Conservation (phyloP, 208 protist genomes). For the Trypanosoma vivax region DNA sequence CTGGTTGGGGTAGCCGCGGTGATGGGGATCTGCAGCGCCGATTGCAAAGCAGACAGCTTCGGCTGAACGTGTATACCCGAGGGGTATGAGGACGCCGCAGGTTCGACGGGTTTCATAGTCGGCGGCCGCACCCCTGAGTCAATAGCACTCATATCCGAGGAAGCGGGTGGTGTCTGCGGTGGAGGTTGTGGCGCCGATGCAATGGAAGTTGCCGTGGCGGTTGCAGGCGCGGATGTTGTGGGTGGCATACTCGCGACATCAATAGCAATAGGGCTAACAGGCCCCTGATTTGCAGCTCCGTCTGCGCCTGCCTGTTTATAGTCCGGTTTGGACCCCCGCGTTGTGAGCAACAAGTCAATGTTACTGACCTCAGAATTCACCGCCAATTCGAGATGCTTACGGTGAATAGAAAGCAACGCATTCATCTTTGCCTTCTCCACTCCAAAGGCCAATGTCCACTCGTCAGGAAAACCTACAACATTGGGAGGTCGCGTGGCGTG, state of each 20-base stretch:
- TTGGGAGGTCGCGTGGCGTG: slow-evolving; percentile 23
- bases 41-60: neutral
- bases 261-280: neutral
- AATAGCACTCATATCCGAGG: too few species aligned
- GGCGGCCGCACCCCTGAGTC: too few species aligned
- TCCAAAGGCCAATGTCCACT: slow-evolving; percentile 58
- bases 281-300: neutral
- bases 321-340: neutral
- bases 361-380: slow-evolving; percentile 8
- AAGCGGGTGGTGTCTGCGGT: too few species aligned
- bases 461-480: slow-evolving; percentile 25
- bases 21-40: neutral
- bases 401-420: slow-evolving; percentile 7
- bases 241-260: neutral
- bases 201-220: neutral
- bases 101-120: too few species aligned
- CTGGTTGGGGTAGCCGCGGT: neutral
- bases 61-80: neutral
- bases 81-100: too few species aligned
- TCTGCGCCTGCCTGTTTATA: slow-evolving; percentile 1
- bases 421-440: slow-evolving; percentile 10
- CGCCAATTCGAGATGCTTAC: slow-evolving; percentile 1
- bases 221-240: neutral
- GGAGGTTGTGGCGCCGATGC: neutral
- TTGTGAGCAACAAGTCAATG: slow-evolving; percentile 1